These are phyloP conservation scores for Penicillium sp. DNA, from an alignment of 2,329 filamentous ascomycete genomes.

Conservation along the genomic window DNA sequence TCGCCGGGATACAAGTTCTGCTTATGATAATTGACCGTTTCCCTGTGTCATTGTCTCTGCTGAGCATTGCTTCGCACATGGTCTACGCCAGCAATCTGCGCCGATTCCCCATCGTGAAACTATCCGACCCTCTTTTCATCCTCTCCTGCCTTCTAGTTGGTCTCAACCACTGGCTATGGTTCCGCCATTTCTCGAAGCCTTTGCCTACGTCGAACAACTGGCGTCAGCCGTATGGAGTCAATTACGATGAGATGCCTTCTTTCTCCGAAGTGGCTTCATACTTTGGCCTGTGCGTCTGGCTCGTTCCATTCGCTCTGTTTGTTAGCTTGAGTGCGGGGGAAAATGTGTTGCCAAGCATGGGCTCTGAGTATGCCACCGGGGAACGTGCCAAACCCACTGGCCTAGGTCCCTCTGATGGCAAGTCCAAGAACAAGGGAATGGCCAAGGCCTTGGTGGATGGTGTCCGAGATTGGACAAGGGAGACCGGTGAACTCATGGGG, in stretches of 20 bases:
- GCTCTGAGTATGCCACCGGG: constrained; percentile 61
- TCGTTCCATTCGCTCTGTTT: constrained; percentile 90
- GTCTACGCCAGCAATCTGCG: constrained; percentile 83
- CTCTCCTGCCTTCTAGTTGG: constrained; percentile 76
- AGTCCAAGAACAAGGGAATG: constrained; percentile 49
- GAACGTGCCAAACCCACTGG: constrained; percentile 27
- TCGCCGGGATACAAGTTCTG: constrained; percentile 64
- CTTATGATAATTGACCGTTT: constrained; percentile 78
- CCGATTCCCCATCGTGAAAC: constrained; percentile 66
- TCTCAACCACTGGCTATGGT: constrained; percentile 90
- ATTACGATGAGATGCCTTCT: constrained; percentile 51
- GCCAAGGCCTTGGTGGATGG: constrained; percentile 56
- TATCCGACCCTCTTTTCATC: constrained; percentile 79
- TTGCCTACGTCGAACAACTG: constrained; percentile 35
- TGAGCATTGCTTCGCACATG: constrained; percentile 71
- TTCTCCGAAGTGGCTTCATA: constrained; percentile 94
- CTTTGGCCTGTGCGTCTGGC: constrained; percentile 93
- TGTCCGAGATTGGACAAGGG: constrained; percentile 52
- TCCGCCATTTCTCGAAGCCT: constrained; percentile 74
- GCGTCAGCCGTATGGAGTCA: constrained; percentile 38
- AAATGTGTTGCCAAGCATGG: constrained; percentile 88
- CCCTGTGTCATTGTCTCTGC: constrained; percentile 61
- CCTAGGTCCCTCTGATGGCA: constrained; percentile 28
- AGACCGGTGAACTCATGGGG: constrained; percentile 56
- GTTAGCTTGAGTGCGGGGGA: constrained; percentile 89